phyloP scores from a whole-genome alignment of 1,284 basidiomycete species.

The Puccinia polysora region DNA sequence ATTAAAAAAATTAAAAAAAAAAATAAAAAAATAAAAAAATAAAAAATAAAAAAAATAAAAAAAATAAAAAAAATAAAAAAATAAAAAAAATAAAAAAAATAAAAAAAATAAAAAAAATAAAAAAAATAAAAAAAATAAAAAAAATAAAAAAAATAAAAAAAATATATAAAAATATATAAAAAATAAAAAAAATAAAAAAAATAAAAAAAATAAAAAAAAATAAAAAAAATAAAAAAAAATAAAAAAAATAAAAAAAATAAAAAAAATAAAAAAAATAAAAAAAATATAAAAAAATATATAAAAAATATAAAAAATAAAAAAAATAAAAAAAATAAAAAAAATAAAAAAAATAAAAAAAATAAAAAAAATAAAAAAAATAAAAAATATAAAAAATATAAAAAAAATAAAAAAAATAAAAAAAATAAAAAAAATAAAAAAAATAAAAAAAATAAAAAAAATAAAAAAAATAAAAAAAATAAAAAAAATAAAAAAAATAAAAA shows the following conservation, averaged over 20 bases:
- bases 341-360: neutral
- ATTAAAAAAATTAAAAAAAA: neutral
- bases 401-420: too few species aligned
- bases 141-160: neutral
- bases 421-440: too few species aligned
- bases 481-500: too few species aligned
- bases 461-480: too few species aligned
- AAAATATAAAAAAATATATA: neutral
- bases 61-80: conserved; percentile 9
- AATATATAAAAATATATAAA: too few species aligned
- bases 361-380: neutral
- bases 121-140: conserved; percentile 5
- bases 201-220: neutral
- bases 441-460: too few species aligned
- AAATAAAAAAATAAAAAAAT: neutral
- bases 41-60: neutral
- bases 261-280: neutral
- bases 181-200: conserved; percentile 13
- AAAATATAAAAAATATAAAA: too few species aligned
- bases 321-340: neutral
- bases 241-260: neutral
- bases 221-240: neutral
- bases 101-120: conserved; percentile 3
- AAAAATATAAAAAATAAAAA: conserved; percentile 1
- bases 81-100: conserved; percentile 5